A percentile compares a stretch with the other conserved stretches of the same genome.
Evolutionary conservation across 1,284 basidiomycete genomes (phyloP).

Genomic region (Microbotryomycetes sp.): DNA sequence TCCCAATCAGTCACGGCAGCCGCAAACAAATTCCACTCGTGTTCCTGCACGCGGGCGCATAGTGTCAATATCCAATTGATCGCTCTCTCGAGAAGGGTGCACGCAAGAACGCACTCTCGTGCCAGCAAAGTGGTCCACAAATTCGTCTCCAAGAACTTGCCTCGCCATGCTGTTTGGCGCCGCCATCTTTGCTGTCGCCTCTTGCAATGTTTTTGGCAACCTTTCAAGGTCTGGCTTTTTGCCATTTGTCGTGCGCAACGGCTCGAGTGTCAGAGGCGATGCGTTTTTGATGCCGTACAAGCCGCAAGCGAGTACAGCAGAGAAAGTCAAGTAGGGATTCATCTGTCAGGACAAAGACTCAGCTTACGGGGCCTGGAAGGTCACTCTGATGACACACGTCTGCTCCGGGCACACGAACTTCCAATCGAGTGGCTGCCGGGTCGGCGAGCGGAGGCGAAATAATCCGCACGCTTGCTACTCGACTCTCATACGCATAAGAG

Average conservation of each 20-base stretch:
- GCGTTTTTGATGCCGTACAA: conserved; percentile 77
- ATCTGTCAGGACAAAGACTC: conserved; percentile 36
- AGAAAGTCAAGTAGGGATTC: conserved; percentile 80
- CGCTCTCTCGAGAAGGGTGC: not conserved
- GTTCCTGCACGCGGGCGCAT: conserved; percentile 1
- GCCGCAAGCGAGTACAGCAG: conserved; percentile 78
- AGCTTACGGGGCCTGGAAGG: not conserved
- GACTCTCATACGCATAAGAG: conserved; percentile 91
- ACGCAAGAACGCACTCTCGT: conserved; percentile 54
- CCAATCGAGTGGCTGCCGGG: conserved; percentile 61
- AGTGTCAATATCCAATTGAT: not conserved
- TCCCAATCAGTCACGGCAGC: conserved; percentile 32
- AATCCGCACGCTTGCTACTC: conserved; percentile 81
- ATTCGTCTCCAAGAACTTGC: conserved; percentile 72
- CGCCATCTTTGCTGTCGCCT: conserved; percentile 74
- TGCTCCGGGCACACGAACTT: conserved; percentile 77
- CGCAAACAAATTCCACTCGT: conserved; percentile 23
- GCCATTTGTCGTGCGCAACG: conserved; percentile 49
- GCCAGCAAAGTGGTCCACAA: conserved; percentile 88
- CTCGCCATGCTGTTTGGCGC: conserved; percentile 65
- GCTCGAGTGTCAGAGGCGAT: conserved; percentile 60
- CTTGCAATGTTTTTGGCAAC: conserved; percentile 62
- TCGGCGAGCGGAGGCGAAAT: conserved; percentile 81
- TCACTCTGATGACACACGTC: conserved; percentile 54
- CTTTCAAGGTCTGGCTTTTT: conserved; percentile 51